Conservation (phyloP, 2,329 filamentous ascomycete genomes). For the Epichloe brachyelytri region DNA sequence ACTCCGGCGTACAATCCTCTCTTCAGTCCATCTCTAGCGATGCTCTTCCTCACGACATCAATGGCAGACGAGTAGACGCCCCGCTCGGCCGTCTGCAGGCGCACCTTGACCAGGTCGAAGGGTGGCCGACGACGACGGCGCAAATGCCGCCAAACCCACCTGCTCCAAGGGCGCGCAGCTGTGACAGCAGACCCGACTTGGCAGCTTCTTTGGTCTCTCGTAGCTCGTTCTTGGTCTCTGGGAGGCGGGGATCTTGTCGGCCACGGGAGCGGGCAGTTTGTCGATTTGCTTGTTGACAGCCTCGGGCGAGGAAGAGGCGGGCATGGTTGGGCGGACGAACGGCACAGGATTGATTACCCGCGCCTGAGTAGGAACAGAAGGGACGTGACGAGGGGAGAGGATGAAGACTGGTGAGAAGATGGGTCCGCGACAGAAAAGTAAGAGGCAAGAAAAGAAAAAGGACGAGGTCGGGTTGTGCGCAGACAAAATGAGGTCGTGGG, state of each 20-base stretch:
- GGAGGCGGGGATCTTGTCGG: constrained; percentile 30
- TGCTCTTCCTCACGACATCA: constrained; percentile 79
- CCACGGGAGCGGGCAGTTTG: constrained; percentile 18
- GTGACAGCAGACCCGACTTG: constrained; percentile 27
- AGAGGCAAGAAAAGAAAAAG: not conserved
- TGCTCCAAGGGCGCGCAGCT: constrained; percentile 70
- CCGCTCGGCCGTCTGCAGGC: constrained; percentile 87
- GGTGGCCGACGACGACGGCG: constrained; percentile 88
- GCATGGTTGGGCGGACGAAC: not conserved
- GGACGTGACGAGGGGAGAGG: not conserved
- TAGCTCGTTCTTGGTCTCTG: constrained; percentile 27
- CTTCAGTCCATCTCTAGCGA: constrained; percentile 71
- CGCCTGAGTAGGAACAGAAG: not conserved
- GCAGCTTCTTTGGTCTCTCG: constrained; percentile 26
- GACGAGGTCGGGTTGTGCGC: not conserved
- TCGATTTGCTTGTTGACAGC: constrained; percentile 11
- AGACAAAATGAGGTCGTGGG: constrained; percentile 1
- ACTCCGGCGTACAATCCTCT: constrained; percentile 93
- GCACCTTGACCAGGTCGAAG: constrained; percentile 96
- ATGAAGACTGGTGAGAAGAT: not conserved
- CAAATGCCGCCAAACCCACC: constrained; percentile 90
- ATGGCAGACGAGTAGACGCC: constrained; percentile 84
- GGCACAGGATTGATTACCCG: not conserved
- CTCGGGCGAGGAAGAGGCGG: constrained; percentile 9
- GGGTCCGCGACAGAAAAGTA: not conserved